phyloP scores from a whole-genome alignment of 2,329 filamentous ascomycete species.

The Trichoderma endophyticum region DNA sequence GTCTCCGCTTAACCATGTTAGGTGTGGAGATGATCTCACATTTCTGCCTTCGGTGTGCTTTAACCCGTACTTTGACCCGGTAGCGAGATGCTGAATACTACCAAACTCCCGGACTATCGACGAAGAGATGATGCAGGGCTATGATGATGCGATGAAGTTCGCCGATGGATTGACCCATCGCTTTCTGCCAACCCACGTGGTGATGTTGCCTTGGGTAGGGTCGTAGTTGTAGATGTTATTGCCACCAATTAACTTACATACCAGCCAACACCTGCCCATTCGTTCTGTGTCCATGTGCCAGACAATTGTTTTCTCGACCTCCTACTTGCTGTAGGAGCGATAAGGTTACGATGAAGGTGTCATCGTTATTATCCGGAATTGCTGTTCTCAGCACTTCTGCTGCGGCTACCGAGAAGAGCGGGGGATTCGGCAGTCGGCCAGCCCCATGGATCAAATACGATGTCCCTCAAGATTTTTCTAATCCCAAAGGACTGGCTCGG shows the following conservation, averaged over 20 bases:
- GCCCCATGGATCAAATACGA: not conserved
- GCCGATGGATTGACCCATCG: not conserved
- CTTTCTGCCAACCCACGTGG: not conserved
- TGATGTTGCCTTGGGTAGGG: not conserved
- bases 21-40: not conserved
- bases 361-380: not conserved
- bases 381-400: not conserved
- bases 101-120: not conserved
- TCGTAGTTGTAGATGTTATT: not conserved
- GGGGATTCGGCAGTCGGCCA: not conserved
- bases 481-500: not conserved
- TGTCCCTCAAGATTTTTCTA: not conserved
- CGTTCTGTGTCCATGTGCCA: not conserved
- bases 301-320: not conserved
- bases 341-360: not conserved
- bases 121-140: constrained; percentile 1
- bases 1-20: not conserved
- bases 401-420: not conserved
- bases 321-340: not conserved
- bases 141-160: constrained; percentile 1
- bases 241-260: not conserved
- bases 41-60: not conserved
- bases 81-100: not conserved
- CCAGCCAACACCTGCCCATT: not conserved
- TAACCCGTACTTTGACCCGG: constrained; percentile 4